Evolutionary conservation across 2,329 filamentous ascomycete species (phyloP), one percentile per base, ranked within the genome.

Genomic region (Colletotrichum musicola): DNA sequence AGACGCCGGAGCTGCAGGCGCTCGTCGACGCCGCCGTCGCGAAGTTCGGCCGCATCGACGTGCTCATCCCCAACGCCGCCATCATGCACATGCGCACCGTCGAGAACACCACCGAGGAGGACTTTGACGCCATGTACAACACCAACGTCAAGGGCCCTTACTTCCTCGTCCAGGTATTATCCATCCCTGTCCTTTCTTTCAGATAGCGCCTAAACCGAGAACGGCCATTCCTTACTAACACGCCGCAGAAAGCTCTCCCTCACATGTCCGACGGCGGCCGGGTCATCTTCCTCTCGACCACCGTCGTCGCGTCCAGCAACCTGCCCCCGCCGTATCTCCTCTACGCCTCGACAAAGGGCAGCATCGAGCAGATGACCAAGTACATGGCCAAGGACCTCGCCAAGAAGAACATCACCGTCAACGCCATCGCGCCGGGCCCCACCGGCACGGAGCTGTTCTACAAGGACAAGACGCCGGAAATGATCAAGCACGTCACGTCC

Each of bases 121-220:
- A 84, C 69, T 90, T 85, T 73, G 86, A 89, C 71, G 70, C 67
- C 7, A 77, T 77, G 3, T 87, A 86, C 72, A 77, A 77, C 49
- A 67, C 89, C 42, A 89, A 89, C 73, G 86, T 89, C 63, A 89
- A 88, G 74, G 87, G 87, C 0, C 84, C 85, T 0, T 83, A 84
- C 57, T 89, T 89, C 69, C 76, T 90, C 3, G 80, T 76, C 10
- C 80, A 84, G 75, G 82, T 82, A 54, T 2, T 22, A 27, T n/a
- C 20, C 18, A 6, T 58, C 30, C 42, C 9, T 25, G 22, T 25
- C 22, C 22, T 25, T 25, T 25, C 22, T 1, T 20, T 25, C 7
- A n/a, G 2, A 9, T 44, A 30, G 22, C 5, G 49, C 6, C n/a
- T 16, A 20, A 0, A 4, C 2, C 12, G 18, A 16, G 30, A 35